Conservation (phyloP, 139 green algal genomes). For the Coelastrella sp. region DNA sequence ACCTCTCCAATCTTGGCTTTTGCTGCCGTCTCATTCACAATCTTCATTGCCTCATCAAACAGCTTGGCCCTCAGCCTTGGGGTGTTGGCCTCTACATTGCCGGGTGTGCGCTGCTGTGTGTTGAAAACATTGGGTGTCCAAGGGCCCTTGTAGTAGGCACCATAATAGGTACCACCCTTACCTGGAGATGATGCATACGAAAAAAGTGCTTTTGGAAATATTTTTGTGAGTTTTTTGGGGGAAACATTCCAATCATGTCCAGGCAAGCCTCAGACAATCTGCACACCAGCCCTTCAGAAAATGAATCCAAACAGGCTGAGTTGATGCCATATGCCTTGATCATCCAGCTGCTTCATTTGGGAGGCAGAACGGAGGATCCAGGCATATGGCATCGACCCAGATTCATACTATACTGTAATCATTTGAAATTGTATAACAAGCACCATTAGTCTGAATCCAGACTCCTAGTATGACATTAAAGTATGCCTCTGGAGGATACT, state of each 20-base stretch:
- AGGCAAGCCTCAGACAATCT: too few species aligned
- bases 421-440: too few species aligned
- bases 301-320: too few species aligned
- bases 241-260: not conserved
- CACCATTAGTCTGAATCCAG: too few species aligned
- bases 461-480: too few species aligned
- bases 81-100: not conserved
- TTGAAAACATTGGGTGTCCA: not conserved
- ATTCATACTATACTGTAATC: too few species aligned
- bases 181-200: not conserved
- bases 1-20: not conserved
- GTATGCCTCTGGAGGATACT: too few species aligned
- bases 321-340: too few species aligned
- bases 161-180: conserved; percentile 15
- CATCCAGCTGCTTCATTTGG: too few species aligned
- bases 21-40: not conserved
- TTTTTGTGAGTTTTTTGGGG: not conserved
- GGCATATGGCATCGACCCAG: too few species aligned
- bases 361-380: too few species aligned
- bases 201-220: not conserved
- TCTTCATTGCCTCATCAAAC: not conserved
- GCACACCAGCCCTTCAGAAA: too few species aligned
- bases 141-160: not conserved
- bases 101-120: not conserved
- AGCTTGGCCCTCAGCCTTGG: not conserved